Evolutionary conservation across 768 basidiomycete species (phyloP), one percentile per base, ranked within the genome.

Genomic region (Omphalotus guepiniiformis): DNA sequence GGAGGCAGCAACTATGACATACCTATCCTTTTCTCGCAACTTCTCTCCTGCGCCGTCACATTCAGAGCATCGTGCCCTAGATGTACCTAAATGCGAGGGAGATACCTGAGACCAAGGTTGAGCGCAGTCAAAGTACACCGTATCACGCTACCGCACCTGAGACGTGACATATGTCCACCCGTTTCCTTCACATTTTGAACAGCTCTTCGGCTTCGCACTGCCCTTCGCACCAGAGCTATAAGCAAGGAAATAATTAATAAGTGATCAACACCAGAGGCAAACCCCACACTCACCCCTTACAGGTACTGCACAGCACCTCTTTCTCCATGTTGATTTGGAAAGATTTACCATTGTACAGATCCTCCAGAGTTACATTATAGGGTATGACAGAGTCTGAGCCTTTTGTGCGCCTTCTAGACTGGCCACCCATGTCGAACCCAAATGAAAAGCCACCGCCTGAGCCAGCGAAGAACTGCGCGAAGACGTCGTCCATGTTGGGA

Each of bases 261-360:
- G 39, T 15, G 32, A 50, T 32, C 39, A n/a, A 42, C 9, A 44
- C n/a, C n/a, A n/a, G n/a, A n/a, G n/a, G n/a, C n/a, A n/a, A n/a
- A n/a, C n/a, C n/a, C n/a, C n/a, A 23, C 39, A 54, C 68, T 37
- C 57, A 88, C 87, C 94, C 95, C 63, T 83, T 83, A 64, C 95
- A 98, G 11, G 69, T 66, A 12, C 71, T 72, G 63, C 95, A 97
- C 2, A 88, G 67, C 7, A 85, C 68, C 60, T 92, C 83, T 58
- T 90, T 85, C 66, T 95, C 93, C 73, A 96, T 80, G 56, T 82
- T 88, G 72, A 97, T 82, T 61, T 84, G 88, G 48, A 93, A 84
- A 8, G 76, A 78, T 66, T 93, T 94, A 25, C 94, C 95, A 48
- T 86, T 88, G 67, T 92, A 97, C 18, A 94, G 70, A 62, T 98